phyloP scores from a whole-genome alignment of 768 basidiomycete genomes.

The Sarcodon aspratus region DNA sequence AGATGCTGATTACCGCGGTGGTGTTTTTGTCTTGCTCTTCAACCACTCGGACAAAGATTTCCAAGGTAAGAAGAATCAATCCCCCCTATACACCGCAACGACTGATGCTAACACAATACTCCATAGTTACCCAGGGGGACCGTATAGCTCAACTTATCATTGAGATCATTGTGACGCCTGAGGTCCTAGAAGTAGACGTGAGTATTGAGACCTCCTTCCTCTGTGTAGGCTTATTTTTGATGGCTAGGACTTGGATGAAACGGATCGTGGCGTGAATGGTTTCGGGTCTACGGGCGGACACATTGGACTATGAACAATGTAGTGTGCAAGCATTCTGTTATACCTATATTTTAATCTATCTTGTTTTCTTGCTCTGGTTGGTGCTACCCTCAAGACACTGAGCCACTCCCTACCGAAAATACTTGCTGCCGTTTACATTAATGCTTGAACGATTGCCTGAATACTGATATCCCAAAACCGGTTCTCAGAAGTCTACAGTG shows the following conservation, averaged over 20 bases:
- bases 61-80: slow-evolving; percentile 35
- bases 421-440: no score
- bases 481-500: no score
- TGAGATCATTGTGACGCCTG: slow-evolving; percentile 82
- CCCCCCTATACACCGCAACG: neutral
- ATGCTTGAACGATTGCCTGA: no score
- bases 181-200: slow-evolving; percentile 78
- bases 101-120: neutral
- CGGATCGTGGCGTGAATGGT: slow-evolving; percentile 72
- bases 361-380: no score
- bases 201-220: slow-evolving; percentile 14
- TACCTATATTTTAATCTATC: no score
- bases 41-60: slow-evolving; percentile 89
- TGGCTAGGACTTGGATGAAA: slow-evolving; percentile 70
- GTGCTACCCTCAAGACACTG: no score
- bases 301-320: slow-evolving; percentile 22
- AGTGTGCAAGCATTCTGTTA: no score
- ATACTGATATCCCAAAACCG: no score
- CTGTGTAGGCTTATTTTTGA: neutral
- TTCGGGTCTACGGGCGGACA: slow-evolving; percentile 97
- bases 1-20: slow-evolving; percentile 92
- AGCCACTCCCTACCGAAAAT: no score
- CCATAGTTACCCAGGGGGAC: slow-evolving; percentile 80
- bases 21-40: slow-evolving; percentile 85
- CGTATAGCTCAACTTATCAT: slow-evolving; percentile 94